Percentiles rank a stretch among this genome's conserved stretches.
Conservation (phyloP, 805 yeast genomes). For the Yarrowia divulgata region DNA sequence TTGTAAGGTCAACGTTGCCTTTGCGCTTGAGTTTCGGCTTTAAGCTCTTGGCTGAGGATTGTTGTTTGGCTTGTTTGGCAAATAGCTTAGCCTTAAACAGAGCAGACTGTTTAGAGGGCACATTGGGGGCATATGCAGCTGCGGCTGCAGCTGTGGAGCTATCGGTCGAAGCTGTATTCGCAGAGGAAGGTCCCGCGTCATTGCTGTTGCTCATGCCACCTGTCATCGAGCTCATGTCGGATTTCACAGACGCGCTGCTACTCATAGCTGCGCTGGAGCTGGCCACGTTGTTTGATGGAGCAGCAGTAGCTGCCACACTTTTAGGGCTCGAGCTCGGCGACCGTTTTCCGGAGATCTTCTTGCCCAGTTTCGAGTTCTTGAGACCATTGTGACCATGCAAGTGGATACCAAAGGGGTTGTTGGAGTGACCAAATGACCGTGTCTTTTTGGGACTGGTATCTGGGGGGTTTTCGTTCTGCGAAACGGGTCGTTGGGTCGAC, state of each 20-base stretch:
- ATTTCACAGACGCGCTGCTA: slow-evolving; percentile 19
- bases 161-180: slow-evolving; percentile 4
- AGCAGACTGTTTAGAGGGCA: slow-evolving; percentile 44
- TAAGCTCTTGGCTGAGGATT: slow-evolving; percentile 40
- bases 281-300: not conserved
- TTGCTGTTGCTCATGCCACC: not conserved
- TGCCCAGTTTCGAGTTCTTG: slow-evolving; percentile 32
- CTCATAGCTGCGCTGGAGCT: slow-evolving; percentile 11
- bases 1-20: slow-evolving; percentile 45
- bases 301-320: not conserved
- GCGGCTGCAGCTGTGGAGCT: slow-evolving; percentile 49
- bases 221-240: slow-evolving; percentile 6
- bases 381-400: slow-evolving; percentile 29
- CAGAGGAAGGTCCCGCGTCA: not conserved
- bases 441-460: slow-evolving; percentile 8
- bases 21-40: slow-evolving; percentile 35
- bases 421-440: slow-evolving; percentile 22
- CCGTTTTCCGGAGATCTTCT: slow-evolving; percentile 30
- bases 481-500: slow-evolving; percentile 23
- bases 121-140: slow-evolving; percentile 45
- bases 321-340: slow-evolving; percentile 26
- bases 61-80: slow-evolving; percentile 48
- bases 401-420: slow-evolving; percentile 32
- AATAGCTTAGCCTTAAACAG: slow-evolving; percentile 50
- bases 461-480: slow-evolving; percentile 6